These are phyloP conservation scores for Diplocarpon mali DNA, from an alignment of 2,329 filamentous ascomycete species.

Conservation along the genomic window DNA sequence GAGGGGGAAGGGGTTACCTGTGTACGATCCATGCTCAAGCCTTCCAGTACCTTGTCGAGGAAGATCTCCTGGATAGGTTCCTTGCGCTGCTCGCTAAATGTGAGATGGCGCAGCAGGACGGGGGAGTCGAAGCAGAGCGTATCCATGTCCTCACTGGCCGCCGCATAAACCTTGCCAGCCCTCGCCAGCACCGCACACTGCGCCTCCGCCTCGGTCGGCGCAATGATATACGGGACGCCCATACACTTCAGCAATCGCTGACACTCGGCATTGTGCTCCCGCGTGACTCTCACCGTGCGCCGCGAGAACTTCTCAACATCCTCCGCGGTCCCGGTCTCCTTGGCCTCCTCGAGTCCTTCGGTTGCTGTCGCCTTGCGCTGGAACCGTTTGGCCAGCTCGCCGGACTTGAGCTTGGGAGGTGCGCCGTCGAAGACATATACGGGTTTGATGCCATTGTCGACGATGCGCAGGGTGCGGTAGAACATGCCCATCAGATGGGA, in stretches of 20 bases:
- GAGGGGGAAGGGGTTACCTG: slow-evolving; percentile 45
- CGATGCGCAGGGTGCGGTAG: slow-evolving; percentile 94
- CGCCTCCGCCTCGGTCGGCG: slow-evolving; percentile 92
- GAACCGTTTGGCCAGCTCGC: slow-evolving; percentile 91
- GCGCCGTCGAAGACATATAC: slow-evolving; percentile 97
- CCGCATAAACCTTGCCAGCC: slow-evolving; percentile 91
- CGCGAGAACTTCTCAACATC: slow-evolving; percentile 98
- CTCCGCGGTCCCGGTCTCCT: slow-evolving; percentile 91
- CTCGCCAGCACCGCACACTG: slow-evolving; percentile 86
- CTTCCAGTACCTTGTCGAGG: slow-evolving; percentile 75
- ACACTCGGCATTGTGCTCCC: slow-evolving; percentile 93
- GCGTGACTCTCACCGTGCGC: slow-evolving; percentile 85
- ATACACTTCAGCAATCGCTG: slow-evolving; percentile 84
- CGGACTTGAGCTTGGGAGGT: slow-evolving; percentile 93
- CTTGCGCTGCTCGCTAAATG: slow-evolving; percentile 94
- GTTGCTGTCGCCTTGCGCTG: slow-evolving; percentile 88
- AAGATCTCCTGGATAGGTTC: slow-evolving; percentile 96
- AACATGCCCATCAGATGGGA: slow-evolving; percentile 99
- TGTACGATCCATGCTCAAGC: slow-evolving; percentile 74
- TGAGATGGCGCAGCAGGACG: slow-evolving; percentile 82
- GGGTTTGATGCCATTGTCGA: slow-evolving; percentile 97
- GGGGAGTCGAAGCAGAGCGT: slow-evolving; percentile 92
- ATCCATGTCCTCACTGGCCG: slow-evolving; percentile 97
- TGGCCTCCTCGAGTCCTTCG: slow-evolving; percentile 85
- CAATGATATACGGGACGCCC: slow-evolving; percentile 91